Conservation (phyloP, 2,329 filamentous ascomycete species). For the Escovopsis weberi region DNA sequence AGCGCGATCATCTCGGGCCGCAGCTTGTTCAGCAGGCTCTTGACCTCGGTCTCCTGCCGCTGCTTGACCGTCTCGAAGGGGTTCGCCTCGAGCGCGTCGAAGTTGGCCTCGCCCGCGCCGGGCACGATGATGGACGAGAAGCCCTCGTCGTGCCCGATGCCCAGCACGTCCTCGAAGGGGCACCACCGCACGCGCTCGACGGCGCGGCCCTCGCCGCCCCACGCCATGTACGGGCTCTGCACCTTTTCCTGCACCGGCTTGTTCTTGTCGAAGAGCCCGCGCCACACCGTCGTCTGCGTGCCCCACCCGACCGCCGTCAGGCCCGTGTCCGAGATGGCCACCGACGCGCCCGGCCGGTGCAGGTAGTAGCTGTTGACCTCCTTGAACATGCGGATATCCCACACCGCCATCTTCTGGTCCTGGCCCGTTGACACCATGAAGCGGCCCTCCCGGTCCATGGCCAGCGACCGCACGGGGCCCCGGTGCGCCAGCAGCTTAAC, state of each 20-base stretch:
- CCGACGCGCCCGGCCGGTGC: constrained; percentile 63
- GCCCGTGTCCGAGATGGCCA: constrained; percentile 79
- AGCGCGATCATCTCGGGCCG: constrained; percentile 94
- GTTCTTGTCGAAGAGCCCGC: constrained; percentile 69
- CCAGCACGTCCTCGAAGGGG: constrained; percentile 86
- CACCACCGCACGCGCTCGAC: constrained; percentile 83
- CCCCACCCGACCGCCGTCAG: constrained; percentile 85
- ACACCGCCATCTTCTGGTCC: constrained; percentile 83
- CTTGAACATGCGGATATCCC: constrained; percentile 89
- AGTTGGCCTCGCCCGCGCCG: constrained; percentile 93
- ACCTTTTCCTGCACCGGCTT: constrained; percentile 60
- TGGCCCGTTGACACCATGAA: constrained; percentile 95
- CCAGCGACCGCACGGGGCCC: constrained; percentile 74
- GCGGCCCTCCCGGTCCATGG: constrained; percentile 74
- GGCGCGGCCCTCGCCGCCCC: constrained; percentile 71
- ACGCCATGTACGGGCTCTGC: constrained; percentile 80
- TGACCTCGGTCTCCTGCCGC: constrained; percentile 84
- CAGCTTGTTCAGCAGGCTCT: constrained; percentile 80
- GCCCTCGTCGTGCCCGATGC: constrained; percentile 68
- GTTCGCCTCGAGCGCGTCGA: constrained; percentile 83
- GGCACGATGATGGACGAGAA: constrained; percentile 86
- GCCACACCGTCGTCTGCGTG: constrained; percentile 81
- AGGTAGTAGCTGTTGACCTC: constrained; percentile 85
- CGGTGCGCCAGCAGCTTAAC: constrained; percentile 85
- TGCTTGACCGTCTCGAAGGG: constrained; percentile 91